Evolutionary conservation across 495 filamentous ascomycete genomes (phyloP), one percentile per base, ranked within the genome.

Genomic region (Aspergillus carlsbadensis): DNA sequence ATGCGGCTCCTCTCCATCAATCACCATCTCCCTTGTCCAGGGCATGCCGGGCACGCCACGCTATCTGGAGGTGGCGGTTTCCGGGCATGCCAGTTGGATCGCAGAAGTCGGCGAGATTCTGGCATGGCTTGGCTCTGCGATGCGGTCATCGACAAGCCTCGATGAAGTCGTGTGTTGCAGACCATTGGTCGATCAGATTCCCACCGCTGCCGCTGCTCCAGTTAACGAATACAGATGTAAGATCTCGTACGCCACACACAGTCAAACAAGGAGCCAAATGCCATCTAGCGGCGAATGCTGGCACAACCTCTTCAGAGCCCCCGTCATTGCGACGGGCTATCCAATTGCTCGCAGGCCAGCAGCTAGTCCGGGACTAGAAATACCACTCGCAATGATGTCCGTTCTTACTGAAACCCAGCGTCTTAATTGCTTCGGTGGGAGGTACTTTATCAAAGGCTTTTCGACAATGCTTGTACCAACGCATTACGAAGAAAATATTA

Each of bases 321-420:
- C 70, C 41, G 60, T 74, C 1, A 41, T 74, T 15, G 71, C 71
- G 0, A 54, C 47, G 31, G 71, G 71, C 4, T 76, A 61, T 51
- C 73, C 71, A 1, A 70, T 72, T 10, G 49, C 21, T 10, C 17
- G 42, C 13, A 58, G 61, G n/a, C 35, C 54, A 36, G 18, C 15
- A 10, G 40, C 61, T 4, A 2, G 14, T 7, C 34, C 44, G 8
- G 68, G 70, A 0, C 43, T 73, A 6, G 70, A 73, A 33, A 58
- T 61, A 36, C 36, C 61, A 15, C 36, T 64, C 1, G 33, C 51
- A 14, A 60, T 61, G 11, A 49, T 64, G 53, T 56, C 52, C 1
- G 34, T 15, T n/a, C 51, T 66, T 3, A 26, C 42, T 14, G 37
- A 52, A 8, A 50, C 49, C 20, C 40, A 45, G 2, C 35, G 36